phyloP scores from a whole-genome alignment of 306 rosid genomes.

The Medicago lupulina region DNA sequence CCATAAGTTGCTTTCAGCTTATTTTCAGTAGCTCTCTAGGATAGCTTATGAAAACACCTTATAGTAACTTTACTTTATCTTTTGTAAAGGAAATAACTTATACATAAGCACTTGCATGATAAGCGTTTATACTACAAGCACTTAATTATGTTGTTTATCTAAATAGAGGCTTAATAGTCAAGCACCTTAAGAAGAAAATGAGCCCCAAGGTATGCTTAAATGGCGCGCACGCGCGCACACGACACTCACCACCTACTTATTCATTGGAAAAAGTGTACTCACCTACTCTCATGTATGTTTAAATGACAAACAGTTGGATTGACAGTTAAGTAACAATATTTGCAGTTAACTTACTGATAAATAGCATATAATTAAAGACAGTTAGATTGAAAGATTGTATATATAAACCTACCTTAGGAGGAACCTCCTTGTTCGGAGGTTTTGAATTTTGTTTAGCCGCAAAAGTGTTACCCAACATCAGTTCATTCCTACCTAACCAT shows the following conservation, averaged over 20 bases:
- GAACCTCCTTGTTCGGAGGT: conserved; percentile 85
- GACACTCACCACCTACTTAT: not conserved
- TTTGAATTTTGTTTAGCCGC: conserved; percentile 50
- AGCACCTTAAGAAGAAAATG: not conserved
- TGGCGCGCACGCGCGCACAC: not conserved
- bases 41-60: not conserved
- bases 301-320: too few species aligned
- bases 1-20: not conserved
- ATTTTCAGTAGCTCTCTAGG: not conserved
- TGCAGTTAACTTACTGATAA: not conserved
- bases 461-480: conserved; percentile 81
- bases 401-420: conserved; percentile 65
- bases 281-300: not conserved
- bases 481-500: conserved; percentile 77
- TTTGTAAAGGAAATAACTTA: not conserved
- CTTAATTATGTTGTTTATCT: not conserved
- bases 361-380: not conserved
- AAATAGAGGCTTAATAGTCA: not conserved
- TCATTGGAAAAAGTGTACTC: not conserved
- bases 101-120: not conserved
- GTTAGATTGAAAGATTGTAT: conserved; percentile 11
- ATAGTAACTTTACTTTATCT: not conserved
- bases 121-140: not conserved
- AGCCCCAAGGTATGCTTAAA: not conserved
- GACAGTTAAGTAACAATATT: not conserved